Evolutionary conservation across 2,329 filamentous ascomycete species (phyloP), one percentile per base, ranked within the genome.

Genomic region (Xylaria digitata): DNA sequence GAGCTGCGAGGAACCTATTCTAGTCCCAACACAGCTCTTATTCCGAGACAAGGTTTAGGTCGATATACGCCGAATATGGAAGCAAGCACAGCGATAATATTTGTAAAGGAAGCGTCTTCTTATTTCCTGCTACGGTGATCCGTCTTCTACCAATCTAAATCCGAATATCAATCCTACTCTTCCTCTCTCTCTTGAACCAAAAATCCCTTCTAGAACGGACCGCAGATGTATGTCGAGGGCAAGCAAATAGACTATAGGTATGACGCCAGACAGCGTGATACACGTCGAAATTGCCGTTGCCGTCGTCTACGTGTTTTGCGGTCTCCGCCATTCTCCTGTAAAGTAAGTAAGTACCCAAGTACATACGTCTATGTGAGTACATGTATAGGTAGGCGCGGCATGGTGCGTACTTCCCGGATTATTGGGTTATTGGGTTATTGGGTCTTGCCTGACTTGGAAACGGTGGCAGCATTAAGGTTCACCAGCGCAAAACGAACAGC

Each of bases 381-480:
- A 37, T 15, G 37, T 40, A 6, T 37, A 40, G 37, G 32, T 34
- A 40, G 9, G 37, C 11, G 13, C 37, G 11, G 32, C 19, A 19
- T 21, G 9, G 6, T 42, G 40, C 52, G n/a, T 21, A 40, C 50
- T 42, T 54, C 34, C 40, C 34, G 4, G 15, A 26, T 23, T 1
- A 17, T 42, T 42, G 13, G 34, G 23, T 13, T 1, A 17, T 42
- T 42, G 4, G 15, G 17, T 23, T 1, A 17, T 42, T 42, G 13
- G 34, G 23, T 13, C 34, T 21, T 17, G 34, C 21, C 34, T 13
- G 21, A 17, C 48, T 46, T 15, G 30, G 61, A 45, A 45, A 46
- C 34, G 15, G 46, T 17, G 32, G 11, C 46, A 48, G n/a, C 57
- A 58, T 68, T 59, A 68, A 54, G 40, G 62, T 65, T 65, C 26